Percentiles rank a stretch among this genome's conserved stretches.
Conservation (phyloP, 805 yeast genomes). For the Hemisphaericaspora nanyangensis region DNA sequence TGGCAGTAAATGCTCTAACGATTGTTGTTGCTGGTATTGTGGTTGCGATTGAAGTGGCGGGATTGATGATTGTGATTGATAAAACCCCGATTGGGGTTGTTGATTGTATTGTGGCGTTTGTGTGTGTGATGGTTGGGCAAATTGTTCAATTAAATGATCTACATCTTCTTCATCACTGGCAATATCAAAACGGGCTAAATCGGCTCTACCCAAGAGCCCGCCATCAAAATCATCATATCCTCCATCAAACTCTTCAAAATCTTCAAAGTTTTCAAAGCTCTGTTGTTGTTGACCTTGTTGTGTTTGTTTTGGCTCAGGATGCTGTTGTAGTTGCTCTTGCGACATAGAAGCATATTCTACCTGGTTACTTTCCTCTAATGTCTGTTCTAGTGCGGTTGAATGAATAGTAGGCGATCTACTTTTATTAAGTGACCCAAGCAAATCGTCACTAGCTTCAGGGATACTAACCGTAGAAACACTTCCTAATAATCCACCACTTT, state of each 20-base stretch:
- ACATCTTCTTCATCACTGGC: conserved; percentile 36
- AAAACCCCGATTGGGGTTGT: not conserved
- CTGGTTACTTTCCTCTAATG: not conserved
- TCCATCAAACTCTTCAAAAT: conserved; percentile 32
- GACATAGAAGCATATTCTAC: not conserved
- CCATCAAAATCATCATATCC: conserved; percentile 27
- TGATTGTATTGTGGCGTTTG: not conserved
- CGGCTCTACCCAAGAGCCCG: conserved; percentile 11
- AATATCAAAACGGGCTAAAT: conserved; percentile 23
- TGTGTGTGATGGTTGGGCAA: conserved; percentile 1
- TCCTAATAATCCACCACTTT: not conserved
- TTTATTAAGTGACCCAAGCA: conserved; percentile 1
- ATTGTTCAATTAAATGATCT: conserved; percentile 8
- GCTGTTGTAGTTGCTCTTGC: no score
- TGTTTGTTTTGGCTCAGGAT: not conserved
- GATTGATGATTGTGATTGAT: not conserved
- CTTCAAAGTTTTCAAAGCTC: conserved; percentile 23
- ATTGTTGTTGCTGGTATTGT: not conserved
- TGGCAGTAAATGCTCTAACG: no score
- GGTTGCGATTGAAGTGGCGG: not conserved
- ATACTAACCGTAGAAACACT: not conserved
- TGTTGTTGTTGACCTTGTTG: conserved; percentile 14
- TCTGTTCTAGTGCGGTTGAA: not conserved
- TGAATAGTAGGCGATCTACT: not conserved
- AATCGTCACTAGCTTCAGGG: not conserved